Evolutionary conservation across 2,329 filamentous ascomycete genomes (phyloP).

Genomic region (Ambrosiella cleistominuta): DNA sequence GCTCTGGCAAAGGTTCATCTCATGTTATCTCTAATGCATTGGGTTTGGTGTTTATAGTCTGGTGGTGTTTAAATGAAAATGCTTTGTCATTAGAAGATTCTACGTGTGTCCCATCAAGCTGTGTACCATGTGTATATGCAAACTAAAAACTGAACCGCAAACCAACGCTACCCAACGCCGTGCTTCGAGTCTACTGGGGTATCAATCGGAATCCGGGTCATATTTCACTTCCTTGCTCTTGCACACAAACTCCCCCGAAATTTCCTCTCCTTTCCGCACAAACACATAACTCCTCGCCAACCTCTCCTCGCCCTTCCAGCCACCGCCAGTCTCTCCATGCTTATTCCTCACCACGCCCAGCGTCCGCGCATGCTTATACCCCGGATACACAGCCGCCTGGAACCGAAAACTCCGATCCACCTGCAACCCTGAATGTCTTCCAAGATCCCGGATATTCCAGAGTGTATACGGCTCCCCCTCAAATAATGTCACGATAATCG

Average conservation of each 20-base stretch:
- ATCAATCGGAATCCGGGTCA: conserved; percentile 18
- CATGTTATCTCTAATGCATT: neutral
- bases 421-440: conserved; percentile 54
- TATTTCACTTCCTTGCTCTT: conserved; percentile 20
- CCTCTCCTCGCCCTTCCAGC: conserved; percentile 27
- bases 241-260: conserved; percentile 17
- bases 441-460: conserved; percentile 86
- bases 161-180: too few species aligned
- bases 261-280: conserved; percentile 36
- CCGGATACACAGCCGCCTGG: conserved; percentile 47
- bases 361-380: conserved; percentile 57
- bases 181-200: too few species aligned
- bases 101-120: neutral
- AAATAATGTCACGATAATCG: conserved; percentile 73
- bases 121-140: neutral
- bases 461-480: conserved; percentile 87
- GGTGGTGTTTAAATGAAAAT: neutral
- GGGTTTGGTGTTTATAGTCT: neutral
- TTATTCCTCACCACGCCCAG: conserved; percentile 42
- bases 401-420: conserved; percentile 57
- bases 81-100: neutral
- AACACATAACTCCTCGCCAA: conserved; percentile 43
- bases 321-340: conserved; percentile 25
- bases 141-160: neutral
- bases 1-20: neutral